phyloP scores from a whole-genome alignment of 2,329 filamentous ascomycete species.

The Drechmeria coniospora region DNA sequence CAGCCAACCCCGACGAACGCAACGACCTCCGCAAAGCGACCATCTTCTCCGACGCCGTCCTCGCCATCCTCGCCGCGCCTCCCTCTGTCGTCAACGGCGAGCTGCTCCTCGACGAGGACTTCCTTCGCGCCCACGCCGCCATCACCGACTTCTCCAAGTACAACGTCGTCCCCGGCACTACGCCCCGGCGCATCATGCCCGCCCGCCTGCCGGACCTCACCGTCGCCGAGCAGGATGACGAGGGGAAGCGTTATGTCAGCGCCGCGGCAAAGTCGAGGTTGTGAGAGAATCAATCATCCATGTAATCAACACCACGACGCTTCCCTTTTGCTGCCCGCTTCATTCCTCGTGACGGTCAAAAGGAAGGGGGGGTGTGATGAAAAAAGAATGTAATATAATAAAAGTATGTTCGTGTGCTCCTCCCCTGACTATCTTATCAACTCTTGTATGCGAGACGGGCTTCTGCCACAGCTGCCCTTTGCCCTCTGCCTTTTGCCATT shows the following conservation, averaged over 20 bases:
- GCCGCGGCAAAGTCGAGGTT: constrained; percentile 26
- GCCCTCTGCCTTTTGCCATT: too few relatives aligned
- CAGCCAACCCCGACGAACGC: constrained; percentile 26
- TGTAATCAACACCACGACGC: too few relatives aligned
- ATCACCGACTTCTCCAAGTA: constrained; percentile 61
- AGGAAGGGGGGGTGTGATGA: too few relatives aligned
- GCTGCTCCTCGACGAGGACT: constrained; percentile 67
- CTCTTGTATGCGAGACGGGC: too few relatives aligned
- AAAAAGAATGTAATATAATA: too few relatives aligned
- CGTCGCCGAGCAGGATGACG: constrained; percentile 67
- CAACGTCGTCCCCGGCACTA: constrained; percentile 45
- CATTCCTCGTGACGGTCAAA: too few relatives aligned
- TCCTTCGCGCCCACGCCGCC: constrained; percentile 47
- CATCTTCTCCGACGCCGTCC: constrained; percentile 67
- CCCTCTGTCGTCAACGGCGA: constrained; percentile 50
- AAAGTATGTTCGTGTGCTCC: too few relatives aligned
- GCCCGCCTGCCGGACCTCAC: constrained; percentile 48
- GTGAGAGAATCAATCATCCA: too few relatives aligned
- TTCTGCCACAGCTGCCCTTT: too few relatives aligned
- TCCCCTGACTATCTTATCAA: too few relatives aligned
- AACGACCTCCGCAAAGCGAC: constrained; percentile 51
- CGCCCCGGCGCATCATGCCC: constrained; percentile 67
- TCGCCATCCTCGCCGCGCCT: constrained; percentile 52
- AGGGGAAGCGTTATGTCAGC: constrained; percentile 59
- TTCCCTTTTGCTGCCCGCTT: too few relatives aligned